These are phyloP conservation scores for Trichoderma simmonsii DNA, from an alignment of 2,329 filamentous ascomycete genomes.

Conservation along the genomic window DNA sequence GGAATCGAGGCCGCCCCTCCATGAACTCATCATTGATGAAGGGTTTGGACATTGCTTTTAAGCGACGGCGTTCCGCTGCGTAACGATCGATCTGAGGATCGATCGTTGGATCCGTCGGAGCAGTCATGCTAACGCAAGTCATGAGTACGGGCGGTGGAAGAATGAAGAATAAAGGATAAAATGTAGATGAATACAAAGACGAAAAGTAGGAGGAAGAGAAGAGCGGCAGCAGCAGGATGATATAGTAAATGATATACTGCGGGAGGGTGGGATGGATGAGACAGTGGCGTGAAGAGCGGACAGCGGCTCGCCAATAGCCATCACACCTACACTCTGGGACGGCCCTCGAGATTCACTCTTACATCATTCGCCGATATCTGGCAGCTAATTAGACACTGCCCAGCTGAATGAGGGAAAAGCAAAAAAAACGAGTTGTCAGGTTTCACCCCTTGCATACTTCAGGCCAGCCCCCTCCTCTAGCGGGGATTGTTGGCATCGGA, in stretches of 20 bases:
- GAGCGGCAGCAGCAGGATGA: neutral
- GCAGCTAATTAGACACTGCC: constrained; percentile 1
- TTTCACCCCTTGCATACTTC: neutral
- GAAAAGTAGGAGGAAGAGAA: neutral
- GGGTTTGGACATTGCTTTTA: neutral
- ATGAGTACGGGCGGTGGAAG: neutral
- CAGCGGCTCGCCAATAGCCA: neutral
- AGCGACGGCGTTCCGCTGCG: neutral
- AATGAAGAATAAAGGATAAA: neutral
- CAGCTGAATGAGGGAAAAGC: neutral
- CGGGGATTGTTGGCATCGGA: neutral
- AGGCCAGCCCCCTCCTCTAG: neutral
- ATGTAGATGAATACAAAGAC: neutral
- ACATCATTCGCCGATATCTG: neutral
- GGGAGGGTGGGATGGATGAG: neutral
- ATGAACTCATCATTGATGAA: neutral
- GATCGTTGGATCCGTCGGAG: neutral
- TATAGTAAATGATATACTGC: neutral
- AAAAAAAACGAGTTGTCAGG: neutral
- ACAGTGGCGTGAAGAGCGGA: neutral
- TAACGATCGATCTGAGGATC: neutral
- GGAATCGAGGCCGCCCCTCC: neutral
- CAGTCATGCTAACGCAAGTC: neutral
- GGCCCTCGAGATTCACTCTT: constrained; percentile 1
- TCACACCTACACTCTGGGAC: neutral